Conservation (phyloP, 176 grass and related monocot genomes). For the Triticum dicoccoides region DNA sequence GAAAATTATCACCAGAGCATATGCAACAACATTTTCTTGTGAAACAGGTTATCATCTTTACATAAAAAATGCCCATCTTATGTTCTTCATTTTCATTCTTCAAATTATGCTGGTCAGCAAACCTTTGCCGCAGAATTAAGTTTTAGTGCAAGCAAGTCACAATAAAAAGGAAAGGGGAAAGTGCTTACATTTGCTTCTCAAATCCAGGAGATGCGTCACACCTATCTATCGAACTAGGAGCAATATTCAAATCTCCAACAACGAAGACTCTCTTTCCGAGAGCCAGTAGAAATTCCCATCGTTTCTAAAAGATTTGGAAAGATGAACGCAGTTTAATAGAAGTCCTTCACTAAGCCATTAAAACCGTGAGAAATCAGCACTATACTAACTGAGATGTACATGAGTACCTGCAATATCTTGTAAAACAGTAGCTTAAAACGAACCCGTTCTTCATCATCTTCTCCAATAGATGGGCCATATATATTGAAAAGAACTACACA, state of each 20-base stretch:
- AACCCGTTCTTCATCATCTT: conserved; percentile 71
- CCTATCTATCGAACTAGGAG: conserved; percentile 86
- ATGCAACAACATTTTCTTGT: background rate
- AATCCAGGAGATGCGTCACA: conserved; percentile 79
- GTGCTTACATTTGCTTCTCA: conserved; percentile 87
- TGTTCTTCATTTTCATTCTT: background rate
- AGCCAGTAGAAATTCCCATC: conserved; percentile 68
- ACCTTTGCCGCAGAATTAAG: background rate
- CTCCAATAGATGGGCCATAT: conserved; percentile 83
- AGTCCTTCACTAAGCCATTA: background rate
- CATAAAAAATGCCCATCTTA: background rate
- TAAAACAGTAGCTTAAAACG: conserved; percentile 93
- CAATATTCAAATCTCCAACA: conserved; percentile 98
- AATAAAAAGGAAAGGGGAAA: background rate
- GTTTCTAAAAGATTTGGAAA: conserved; percentile 65
- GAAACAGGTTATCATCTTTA: background rate
- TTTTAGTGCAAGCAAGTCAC: background rate
- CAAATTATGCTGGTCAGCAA: background rate
- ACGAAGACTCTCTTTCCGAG: conserved; percentile 84
- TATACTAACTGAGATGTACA: conserved; percentile 8
- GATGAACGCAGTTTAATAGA: conserved; percentile 14
- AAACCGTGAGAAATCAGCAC: background rate
- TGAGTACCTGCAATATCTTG: conserved; percentile 74
- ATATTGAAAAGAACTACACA: conserved; percentile 90
- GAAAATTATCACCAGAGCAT: background rate